Evolutionary conservation across 1,284 basidiomycete species (phyloP).

Genomic region (Chalciporus piperatoides): DNA sequence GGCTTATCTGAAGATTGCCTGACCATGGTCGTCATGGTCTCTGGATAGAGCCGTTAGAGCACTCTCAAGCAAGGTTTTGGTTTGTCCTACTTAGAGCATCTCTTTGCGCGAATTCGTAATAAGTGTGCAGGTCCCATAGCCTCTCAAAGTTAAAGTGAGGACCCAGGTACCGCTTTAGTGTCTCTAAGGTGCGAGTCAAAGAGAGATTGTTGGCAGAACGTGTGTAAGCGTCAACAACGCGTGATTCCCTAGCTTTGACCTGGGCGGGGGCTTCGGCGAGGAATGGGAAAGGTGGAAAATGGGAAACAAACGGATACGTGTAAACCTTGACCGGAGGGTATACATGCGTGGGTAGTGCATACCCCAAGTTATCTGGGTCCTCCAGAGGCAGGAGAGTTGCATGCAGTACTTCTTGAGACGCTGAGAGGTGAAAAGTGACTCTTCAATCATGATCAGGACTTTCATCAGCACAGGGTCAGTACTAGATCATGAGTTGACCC

Average conservation of each 20-base stretch:
- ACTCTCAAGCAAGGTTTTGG: neutral
- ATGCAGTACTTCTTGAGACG: conserved; percentile 38
- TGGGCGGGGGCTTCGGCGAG: conserved; percentile 34
- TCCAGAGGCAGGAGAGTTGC: conserved; percentile 32
- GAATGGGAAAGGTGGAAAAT: conserved; percentile 40
- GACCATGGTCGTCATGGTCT: conserved; percentile 47
- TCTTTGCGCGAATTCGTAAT: conserved; percentile 44
- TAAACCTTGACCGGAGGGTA: conserved; percentile 34
- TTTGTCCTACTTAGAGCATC: conserved; percentile 36
- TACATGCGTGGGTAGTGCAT: conserved; percentile 27
- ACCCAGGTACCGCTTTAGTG: conserved; percentile 38
- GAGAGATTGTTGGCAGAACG: conserved; percentile 43
- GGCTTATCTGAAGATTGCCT: neutral
- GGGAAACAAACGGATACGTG: conserved; percentile 38
- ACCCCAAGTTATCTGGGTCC: conserved; percentile 26
- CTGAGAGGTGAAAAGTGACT: conserved; percentile 38
- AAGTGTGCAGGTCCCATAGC: conserved; percentile 44
- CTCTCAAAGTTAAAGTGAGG: conserved; percentile 44
- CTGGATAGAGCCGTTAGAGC: conserved; percentile 21
- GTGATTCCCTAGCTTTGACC: conserved; percentile 23
- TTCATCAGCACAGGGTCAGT: neutral
- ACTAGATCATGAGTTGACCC: conserved; percentile 1
- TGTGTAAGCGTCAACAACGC: conserved; percentile 32
- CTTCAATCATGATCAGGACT: conserved; percentile 18
- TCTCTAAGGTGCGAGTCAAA: conserved; percentile 40